A percentile compares a stretch with the other conserved stretches of the same genome.
phyloP scores from a whole-genome alignment of 495 filamentous ascomycete genomes.

The Hypoxylon crocopeplum region DNA sequence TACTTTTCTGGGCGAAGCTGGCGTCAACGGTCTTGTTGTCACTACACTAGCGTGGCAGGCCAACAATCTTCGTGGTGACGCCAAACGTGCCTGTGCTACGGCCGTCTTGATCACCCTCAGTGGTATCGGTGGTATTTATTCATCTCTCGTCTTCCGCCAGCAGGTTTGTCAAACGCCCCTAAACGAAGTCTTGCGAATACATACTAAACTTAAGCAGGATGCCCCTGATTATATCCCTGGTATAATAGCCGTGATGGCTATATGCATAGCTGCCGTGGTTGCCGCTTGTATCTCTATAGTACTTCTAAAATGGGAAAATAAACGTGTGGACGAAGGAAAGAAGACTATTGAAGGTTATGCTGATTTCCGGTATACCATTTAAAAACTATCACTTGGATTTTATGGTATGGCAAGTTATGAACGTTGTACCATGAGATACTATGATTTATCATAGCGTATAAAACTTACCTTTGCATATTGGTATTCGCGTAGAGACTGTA shows the following conservation, averaged over 20 bases:
- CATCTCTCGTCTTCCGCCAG: slow-evolving; percentile 61
- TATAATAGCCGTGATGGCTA: slow-evolving; percentile 45
- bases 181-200: background rate
- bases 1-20: slow-evolving; percentile 62
- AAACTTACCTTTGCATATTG: no score
- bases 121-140: slow-evolving; percentile 65
- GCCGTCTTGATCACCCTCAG: slow-evolving; percentile 45
- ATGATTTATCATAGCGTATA: no score
- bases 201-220: slow-evolving; percentile 44
- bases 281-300: slow-evolving; percentile 31
- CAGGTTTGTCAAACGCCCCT: slow-evolving; percentile 36
- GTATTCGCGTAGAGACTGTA: no score
- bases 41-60: slow-evolving; percentile 65
- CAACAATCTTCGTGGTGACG: slow-evolving; percentile 71
- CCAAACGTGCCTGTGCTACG: slow-evolving; percentile 54
- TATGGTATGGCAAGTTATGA: background rate
- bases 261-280: slow-evolving; percentile 29
- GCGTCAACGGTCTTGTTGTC: slow-evolving; percentile 62
- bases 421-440: background rate
- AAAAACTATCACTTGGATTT: background rate
- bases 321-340: slow-evolving; percentile 38
- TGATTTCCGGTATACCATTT: slow-evolving; percentile 46
- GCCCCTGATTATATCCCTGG: slow-evolving; percentile 64
- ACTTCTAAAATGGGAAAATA: slow-evolving; percentile 40
- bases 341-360: slow-evolving; percentile 39